Conservation (phyloP, 139 green algal genomes). For the Asterochloris erici region DNA sequence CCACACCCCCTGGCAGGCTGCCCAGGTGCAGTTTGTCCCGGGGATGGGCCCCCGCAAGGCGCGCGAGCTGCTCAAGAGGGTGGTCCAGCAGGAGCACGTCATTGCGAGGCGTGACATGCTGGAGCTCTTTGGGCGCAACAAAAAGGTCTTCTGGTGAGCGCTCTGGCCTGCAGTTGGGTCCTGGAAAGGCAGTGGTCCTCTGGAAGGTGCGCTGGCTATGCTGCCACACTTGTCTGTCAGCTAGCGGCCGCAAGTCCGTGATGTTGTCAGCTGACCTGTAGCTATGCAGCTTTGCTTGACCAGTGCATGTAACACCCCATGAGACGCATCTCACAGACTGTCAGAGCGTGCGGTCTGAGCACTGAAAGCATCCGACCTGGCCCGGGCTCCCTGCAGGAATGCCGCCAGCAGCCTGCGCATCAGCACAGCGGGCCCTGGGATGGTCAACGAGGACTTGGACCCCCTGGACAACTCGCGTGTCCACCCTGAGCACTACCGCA, state of each 20-base stretch:
- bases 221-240: too few species aligned
- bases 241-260: too few species aligned
- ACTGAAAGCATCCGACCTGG: too few species aligned
- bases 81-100: constrained; percentile 50
- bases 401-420: constrained; percentile 11
- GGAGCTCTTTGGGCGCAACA: constrained; percentile 1
- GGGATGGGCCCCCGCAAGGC: constrained; percentile 90
- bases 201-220: too few species aligned
- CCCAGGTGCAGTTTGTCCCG: constrained; percentile 76
- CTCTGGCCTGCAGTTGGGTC: not conserved
- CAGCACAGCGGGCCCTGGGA: not conserved
- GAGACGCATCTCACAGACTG: too few species aligned
- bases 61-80: constrained; percentile 50
- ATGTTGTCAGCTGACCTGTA: too few species aligned
- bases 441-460: constrained; percentile 37
- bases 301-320: too few species aligned
- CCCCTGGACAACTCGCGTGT: constrained; percentile 80
- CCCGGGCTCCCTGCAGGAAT: constrained; percentile 11
- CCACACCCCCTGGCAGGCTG: constrained; percentile 61
- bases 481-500: constrained; percentile 59
- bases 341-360: too few species aligned
- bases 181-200: not conserved
- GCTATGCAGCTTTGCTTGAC: too few species aligned
- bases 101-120: constrained; percentile 42
- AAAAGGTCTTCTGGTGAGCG: constrained; percentile 51